Conservation (phyloP, 2,329 filamentous ascomycete species). For the Aspergillus pseudoterreus region DNA sequence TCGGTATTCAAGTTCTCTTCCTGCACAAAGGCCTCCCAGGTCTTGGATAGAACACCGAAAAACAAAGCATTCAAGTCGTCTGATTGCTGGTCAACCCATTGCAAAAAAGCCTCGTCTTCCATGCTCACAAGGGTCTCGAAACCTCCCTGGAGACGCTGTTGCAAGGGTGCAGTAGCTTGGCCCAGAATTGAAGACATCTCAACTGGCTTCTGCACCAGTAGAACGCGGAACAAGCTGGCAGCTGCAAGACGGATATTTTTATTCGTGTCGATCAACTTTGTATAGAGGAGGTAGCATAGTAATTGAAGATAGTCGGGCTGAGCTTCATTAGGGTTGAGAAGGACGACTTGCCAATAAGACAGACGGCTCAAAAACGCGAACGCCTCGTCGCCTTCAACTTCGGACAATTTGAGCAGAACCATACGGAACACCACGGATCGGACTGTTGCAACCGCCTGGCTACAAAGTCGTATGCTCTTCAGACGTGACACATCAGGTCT, state of each 20-base stretch:
- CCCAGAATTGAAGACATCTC: slow-evolving; percentile 73
- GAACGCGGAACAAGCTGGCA: slow-evolving; percentile 82
- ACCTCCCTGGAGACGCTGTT: slow-evolving; percentile 66
- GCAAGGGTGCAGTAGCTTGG: slow-evolving; percentile 66
- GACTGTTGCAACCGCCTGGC: slow-evolving; percentile 73
- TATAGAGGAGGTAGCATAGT: slow-evolving; percentile 90
- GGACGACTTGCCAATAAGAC: slow-evolving; percentile 91
- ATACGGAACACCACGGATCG: slow-evolving; percentile 74
- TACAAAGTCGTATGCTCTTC: slow-evolving; percentile 90
- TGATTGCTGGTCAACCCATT: slow-evolving; percentile 82
- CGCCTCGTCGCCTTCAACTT: slow-evolving; percentile 69
- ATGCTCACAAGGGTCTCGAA: slow-evolving; percentile 83
- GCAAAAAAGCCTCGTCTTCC: slow-evolving; percentile 82
- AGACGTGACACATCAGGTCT: slow-evolving; percentile 73
- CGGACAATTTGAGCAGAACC: slow-evolving; percentile 75
- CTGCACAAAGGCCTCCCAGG: slow-evolving; percentile 84
- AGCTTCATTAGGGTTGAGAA: slow-evolving; percentile 71
- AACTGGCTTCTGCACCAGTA: slow-evolving; percentile 87
- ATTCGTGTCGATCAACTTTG: slow-evolving; percentile 72
- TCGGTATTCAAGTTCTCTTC: slow-evolving; percentile 77
- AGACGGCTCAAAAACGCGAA: slow-evolving; percentile 76
- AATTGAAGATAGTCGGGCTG: slow-evolving; percentile 81
- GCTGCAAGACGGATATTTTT: slow-evolving; percentile 68
- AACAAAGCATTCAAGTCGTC: slow-evolving; percentile 77
- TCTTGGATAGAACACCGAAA: slow-evolving; percentile 71